Percentiles rank a stretch among this genome's conserved stretches.
These are phyloP conservation scores for Thelonectria rubi DNA, from an alignment of 2,329 filamentous ascomycete genomes.

Conservation along the genomic window DNA sequence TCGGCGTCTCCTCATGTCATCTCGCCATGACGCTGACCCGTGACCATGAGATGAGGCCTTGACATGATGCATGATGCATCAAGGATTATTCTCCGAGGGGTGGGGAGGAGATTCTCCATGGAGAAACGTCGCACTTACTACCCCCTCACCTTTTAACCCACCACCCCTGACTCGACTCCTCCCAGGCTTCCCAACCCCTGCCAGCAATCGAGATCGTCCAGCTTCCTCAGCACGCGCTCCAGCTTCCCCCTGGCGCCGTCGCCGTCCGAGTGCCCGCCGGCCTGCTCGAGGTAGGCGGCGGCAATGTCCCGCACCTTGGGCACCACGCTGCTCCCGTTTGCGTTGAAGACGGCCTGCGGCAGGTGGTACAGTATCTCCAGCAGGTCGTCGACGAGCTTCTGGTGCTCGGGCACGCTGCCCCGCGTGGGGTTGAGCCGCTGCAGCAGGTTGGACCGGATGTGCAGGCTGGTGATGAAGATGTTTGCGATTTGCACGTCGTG, in stretches of 20 bases:
- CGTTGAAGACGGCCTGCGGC: slow-evolving; percentile 45
- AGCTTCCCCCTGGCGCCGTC: slow-evolving; percentile 37
- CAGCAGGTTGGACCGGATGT: slow-evolving; percentile 49
- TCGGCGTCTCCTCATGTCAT: too few species aligned
- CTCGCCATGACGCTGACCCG: too few species aligned
- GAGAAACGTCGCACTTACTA: slow-evolving; percentile 20
- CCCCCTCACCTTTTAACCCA: neutral
- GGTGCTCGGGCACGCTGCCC: slow-evolving; percentile 37
- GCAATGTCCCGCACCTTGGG: slow-evolving; percentile 51
- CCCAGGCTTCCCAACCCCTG: slow-evolving; percentile 32
- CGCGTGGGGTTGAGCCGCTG: slow-evolving; percentile 42
- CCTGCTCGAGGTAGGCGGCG: slow-evolving; percentile 46
- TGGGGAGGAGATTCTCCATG: slow-evolving; percentile 18
- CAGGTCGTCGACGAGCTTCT: slow-evolving; percentile 47
- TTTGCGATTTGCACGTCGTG: slow-evolving; percentile 51
- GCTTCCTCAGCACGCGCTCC: slow-evolving; percentile 41
- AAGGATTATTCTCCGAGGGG: slow-evolving; percentile 1
- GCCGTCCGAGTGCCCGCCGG: slow-evolving; percentile 27
- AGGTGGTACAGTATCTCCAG: slow-evolving; percentile 49
- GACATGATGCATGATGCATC: slow-evolving; percentile 6
- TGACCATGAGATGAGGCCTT: too few species aligned
- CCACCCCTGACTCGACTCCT: slow-evolving; percentile 6
- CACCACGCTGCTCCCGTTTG: slow-evolving; percentile 46
- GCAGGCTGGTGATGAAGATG: slow-evolving; percentile 49
- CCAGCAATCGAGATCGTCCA: slow-evolving; percentile 47